phyloP scores from a whole-genome alignment of 1,284 basidiomycete species.

The Coniferiporia weirii region DNA sequence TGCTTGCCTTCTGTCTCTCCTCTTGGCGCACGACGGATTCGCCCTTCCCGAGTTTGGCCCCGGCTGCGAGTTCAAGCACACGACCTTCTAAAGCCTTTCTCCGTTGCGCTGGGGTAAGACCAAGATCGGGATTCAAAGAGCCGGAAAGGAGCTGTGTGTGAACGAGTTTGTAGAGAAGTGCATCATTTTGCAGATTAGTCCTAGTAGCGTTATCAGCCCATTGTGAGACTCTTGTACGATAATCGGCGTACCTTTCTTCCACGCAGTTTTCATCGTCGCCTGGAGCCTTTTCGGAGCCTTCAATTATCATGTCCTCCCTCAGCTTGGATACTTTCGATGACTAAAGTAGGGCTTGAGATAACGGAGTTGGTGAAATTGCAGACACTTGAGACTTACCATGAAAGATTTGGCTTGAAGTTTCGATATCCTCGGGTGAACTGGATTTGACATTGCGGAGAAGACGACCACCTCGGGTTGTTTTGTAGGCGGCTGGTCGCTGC shows the following conservation, averaged over 20 bases:
- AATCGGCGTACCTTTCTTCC: constrained; percentile 37
- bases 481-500: constrained; percentile 27
- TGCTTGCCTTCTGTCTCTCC: constrained; percentile 63
- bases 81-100: constrained; percentile 70
- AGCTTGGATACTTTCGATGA: constrained; percentile 71
- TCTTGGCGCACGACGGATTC: constrained; percentile 51
- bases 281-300: constrained; percentile 23
- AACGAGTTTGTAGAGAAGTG: constrained; percentile 65
- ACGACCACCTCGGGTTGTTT: constrained; percentile 43
- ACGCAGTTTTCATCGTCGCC: constrained; percentile 37
- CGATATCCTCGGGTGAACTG: constrained; percentile 23
- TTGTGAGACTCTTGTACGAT: not conserved
- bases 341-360: constrained; percentile 31
- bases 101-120: constrained; percentile 57
- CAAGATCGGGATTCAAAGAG: constrained; percentile 54
- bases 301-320: constrained; percentile 24
- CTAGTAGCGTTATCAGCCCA: constrained; percentile 32
- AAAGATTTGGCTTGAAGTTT: constrained; percentile 57
- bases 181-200: constrained; percentile 69
- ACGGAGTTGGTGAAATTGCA: not conserved
- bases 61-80: constrained; percentile 61
- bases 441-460: constrained; percentile 43
- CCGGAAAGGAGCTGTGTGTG: constrained; percentile 74
- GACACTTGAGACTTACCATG: constrained; percentile 47
- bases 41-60: constrained; percentile 65